phyloP scores from a whole-genome alignment of 768 basidiomycete genomes.

The Lactarius quietus region DNA sequence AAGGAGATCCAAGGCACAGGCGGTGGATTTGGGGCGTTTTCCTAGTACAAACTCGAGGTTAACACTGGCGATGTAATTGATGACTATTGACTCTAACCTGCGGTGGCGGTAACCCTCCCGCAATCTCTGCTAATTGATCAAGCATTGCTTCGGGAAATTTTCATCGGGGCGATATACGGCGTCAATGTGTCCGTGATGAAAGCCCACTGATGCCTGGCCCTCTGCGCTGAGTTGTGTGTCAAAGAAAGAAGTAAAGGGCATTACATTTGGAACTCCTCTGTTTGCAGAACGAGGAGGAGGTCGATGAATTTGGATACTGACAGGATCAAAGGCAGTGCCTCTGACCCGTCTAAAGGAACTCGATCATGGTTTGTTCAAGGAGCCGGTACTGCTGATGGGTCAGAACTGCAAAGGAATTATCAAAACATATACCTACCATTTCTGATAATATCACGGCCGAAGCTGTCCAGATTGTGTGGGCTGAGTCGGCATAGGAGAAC shows the following conservation, averaged over 20 bases:
- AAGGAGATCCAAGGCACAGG: conserved; percentile 3
- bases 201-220: conserved; percentile 88
- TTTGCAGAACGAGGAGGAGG: conserved; percentile 86
- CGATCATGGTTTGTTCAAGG: conserved; percentile 74
- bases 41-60: background rate
- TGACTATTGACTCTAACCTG: conserved; percentile 28
- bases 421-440: conserved; percentile 49
- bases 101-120: conserved; percentile 58
- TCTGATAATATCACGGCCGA: conserved; percentile 95
- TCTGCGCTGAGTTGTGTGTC: conserved; percentile 3
- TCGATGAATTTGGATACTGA: conserved; percentile 95
- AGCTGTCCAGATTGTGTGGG: conserved; percentile 86
- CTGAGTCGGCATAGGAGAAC: conserved; percentile 88
- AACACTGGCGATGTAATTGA: background rate
- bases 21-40: conserved; percentile 4
- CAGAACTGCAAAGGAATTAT: background rate
- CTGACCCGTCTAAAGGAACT: conserved; percentile 79
- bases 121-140: conserved; percentile 84
- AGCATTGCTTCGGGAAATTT: conserved; percentile 85
- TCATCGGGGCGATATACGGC: conserved; percentile 85
- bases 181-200: conserved; percentile 98
- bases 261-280: conserved; percentile 97
- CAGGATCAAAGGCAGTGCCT: conserved; percentile 77
- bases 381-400: conserved; percentile 65
- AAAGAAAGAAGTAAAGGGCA: background rate